These are phyloP conservation scores for Phanerochaete sordida DNA, from an alignment of 768 basidiomycete genomes.

Conservation along the genomic window DNA sequence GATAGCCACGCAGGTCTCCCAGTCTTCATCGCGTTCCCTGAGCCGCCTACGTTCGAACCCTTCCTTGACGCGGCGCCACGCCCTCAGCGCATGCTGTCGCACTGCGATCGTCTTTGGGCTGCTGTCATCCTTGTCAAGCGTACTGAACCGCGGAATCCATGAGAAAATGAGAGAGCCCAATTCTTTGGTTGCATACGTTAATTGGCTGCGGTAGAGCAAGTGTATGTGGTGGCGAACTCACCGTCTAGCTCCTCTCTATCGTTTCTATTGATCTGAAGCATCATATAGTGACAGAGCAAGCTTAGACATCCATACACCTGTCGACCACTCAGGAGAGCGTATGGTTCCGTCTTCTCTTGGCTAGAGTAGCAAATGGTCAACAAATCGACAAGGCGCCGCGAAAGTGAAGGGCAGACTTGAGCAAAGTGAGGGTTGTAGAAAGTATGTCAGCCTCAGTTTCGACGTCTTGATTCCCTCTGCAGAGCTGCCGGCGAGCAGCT, in stretches of 20 bases:
- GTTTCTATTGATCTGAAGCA: too few species aligned
- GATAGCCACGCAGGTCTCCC: background rate
- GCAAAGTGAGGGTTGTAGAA: background rate
- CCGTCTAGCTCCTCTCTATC: too few species aligned
- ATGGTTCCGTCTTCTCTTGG: background rate
- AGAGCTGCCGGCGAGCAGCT: background rate
- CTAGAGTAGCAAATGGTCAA: background rate
- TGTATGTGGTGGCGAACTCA: too few species aligned
- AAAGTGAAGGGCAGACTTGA: background rate
- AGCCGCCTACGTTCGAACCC: background rate
- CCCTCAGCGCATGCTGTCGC: background rate
- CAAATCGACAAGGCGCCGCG: background rate
- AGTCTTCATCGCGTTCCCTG: background rate
- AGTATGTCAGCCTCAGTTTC: background rate
- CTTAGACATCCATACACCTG: background rate
- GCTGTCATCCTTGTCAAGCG: too few species aligned
- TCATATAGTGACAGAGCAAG: too few species aligned
- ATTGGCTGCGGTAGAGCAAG: too few species aligned
- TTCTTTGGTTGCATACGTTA: too few species aligned
- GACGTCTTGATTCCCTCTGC: background rate
- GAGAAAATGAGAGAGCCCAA: too few species aligned
- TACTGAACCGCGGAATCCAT: too few species aligned
- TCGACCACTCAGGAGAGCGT: background rate
- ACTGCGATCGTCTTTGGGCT: too few species aligned
- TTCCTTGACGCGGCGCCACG: background rate